These are phyloP conservation scores for Monosporozyma yasuniensis DNA, from an alignment of 805 yeast species.

Conservation along the genomic window DNA sequence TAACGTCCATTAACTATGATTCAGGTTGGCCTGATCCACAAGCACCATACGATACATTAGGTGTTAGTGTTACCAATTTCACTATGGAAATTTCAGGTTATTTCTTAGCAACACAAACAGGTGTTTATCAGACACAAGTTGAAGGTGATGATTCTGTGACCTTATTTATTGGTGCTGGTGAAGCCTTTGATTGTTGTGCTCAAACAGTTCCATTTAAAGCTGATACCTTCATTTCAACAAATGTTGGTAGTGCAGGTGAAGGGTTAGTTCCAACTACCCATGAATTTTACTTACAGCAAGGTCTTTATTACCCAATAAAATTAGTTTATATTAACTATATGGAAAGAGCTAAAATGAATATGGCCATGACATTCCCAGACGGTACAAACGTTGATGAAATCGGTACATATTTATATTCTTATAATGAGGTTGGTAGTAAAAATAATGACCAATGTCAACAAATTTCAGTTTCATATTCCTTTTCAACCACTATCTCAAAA, in stretches of 20 bases:
- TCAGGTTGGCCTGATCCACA: no score
- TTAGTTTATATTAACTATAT: slow-evolving; percentile 12
- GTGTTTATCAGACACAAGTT: background rate
- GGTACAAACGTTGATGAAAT: no score
- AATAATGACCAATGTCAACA: no score
- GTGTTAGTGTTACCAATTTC: no score
- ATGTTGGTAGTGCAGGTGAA: background rate
- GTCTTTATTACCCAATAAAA: slow-evolving; percentile 20
- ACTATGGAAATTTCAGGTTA: background rate
- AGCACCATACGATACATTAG: no score
- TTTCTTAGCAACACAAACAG: background rate
- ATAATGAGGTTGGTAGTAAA: no score
- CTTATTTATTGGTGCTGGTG: background rate
- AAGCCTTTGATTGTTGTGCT: background rate
- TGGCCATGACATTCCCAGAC: no score
- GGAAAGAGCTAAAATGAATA: slow-evolving; percentile 1
- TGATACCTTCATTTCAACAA: background rate
- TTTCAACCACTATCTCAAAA: no score
- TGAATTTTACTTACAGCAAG: slow-evolving; percentile 10
- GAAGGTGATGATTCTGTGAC: background rate
- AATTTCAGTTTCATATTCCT: no score
- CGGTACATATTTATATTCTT: no score
- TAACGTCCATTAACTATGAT: no score
- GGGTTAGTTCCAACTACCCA: background rate
- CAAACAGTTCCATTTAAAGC: background rate